Percentiles rank a stretch among this genome's conserved stretches.
These are phyloP conservation scores for Closterium sp. DNA, from an alignment of 139 green algal genomes.

Conservation along the genomic window DNA sequence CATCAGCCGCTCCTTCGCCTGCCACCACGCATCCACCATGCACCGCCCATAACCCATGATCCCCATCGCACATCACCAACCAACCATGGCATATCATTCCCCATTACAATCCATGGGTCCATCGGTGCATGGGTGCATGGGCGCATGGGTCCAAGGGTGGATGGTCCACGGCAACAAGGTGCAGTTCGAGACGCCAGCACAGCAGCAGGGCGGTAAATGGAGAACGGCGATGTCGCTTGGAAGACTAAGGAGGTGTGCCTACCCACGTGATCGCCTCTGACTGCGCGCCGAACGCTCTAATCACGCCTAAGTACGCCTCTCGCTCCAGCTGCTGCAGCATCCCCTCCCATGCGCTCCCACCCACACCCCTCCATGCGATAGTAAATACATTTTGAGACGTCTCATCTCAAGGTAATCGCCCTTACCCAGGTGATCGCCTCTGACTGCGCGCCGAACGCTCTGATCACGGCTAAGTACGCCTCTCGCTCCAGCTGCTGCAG, in stretches of 20 bases:
- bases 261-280: too few relatives aligned
- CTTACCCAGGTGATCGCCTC: slow-evolving; percentile 33
- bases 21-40: too few relatives aligned
- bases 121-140: too few relatives aligned
- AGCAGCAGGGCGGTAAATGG: too few relatives aligned
- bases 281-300: not conserved
- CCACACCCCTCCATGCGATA: too few relatives aligned
- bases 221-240: too few relatives aligned
- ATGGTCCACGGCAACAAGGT: too few relatives aligned
- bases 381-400: not conserved
- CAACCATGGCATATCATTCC: not conserved
- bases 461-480: slow-evolving; percentile 35
- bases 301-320: too few relatives aligned
- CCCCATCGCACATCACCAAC: not conserved
- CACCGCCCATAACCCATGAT: not conserved
- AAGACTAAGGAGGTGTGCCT: too few relatives aligned
- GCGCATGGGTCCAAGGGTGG: too few relatives aligned
- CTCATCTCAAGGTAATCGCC: not conserved
- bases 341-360: not conserved
- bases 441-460: slow-evolving; percentile 38
- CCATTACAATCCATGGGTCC: too few relatives aligned
- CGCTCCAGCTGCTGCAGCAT: not conserved
- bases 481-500: slow-evolving; percentile 38
- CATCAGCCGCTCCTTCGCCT: slow-evolving; percentile 44
- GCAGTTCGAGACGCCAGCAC: too few relatives aligned